Base-by-base conservation (phyloP, 179 eudicot genomes). In the Vitellaria paradoxa region DNA sequence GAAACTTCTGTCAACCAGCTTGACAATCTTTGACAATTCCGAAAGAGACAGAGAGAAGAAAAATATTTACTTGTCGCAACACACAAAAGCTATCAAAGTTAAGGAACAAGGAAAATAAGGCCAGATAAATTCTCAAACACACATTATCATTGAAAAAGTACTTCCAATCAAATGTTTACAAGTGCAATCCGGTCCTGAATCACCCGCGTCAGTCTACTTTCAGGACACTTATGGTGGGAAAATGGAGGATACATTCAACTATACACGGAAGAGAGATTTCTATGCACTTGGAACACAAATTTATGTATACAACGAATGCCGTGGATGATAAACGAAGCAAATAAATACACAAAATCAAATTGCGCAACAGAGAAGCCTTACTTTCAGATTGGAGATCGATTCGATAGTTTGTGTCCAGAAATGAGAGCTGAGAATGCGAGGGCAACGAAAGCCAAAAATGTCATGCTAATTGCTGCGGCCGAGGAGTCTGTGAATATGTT, bases 401-500 rank as follows among this genome's bases (percentile, higher is more conserved):
- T 86, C 40, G 92, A 89, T 59, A 95, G 93, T 86, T 91, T 93
- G 77, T 88, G 90, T 75, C 97, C 97, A 46, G 97, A 87, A 70
- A 93, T 73, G 63, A 90, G 57, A 42, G 98, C 84, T 3, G 98
- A 93, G 24, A 76, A 52, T 30, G 90, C 97, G 0, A 91, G 81
- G 6, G 89, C 77, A 10, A 89, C 9, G 84, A 95, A 95, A 21
- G 97, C 97, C 15, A 95, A 85, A 79, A 95, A 87, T 55, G 86
- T 89, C 97, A 95, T 93, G 87, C 89, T 88, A 26, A 95, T 93
- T 60, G 97, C 85, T 6, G 96, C 80, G 23, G 93, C 90, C 3
- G 91, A 82, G n/a, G 99, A 84, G 78, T 95, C 99, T 20, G 99
- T 93, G 76, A 93, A 93, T 65, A 87, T 81, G 82, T 93, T 91